Evolutionary conservation across 208 protist species (phyloP).

Genomic region (Trypanosoma boissoni): DNA sequence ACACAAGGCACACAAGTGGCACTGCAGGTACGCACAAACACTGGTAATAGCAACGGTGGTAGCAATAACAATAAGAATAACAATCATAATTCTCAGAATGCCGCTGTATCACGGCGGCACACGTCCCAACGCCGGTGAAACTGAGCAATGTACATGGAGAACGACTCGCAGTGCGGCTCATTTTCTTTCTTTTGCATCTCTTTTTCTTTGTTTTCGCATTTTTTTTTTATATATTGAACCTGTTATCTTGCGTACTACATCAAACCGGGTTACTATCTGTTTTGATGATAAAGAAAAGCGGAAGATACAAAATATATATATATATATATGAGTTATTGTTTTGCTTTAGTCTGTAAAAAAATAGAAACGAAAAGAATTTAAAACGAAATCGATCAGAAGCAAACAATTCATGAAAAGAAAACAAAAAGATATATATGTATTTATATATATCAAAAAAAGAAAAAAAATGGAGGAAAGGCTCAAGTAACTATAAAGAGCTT

Average conservation of each 20-base stretch:
- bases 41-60: slow-evolving; percentile 3
- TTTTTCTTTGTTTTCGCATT: no score
- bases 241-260: no score
- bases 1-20: neutral
- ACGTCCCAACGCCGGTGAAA: neutral
- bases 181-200: no score
- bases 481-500: neutral
- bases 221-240: no score
- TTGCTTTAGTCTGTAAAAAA: neutral
- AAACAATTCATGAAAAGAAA: neutral
- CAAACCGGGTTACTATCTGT: no score
- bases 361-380: neutral
- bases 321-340: neutral
- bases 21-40: slow-evolving; percentile 2
- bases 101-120: neutral
- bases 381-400: neutral
- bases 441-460: neutral
- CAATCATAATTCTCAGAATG: neutral
- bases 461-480: neutral
- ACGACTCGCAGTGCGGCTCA: no score
- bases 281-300: neutral
- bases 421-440: neutral
- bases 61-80: slow-evolving; percentile 20
- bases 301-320: neutral
- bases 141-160: no score